Evolutionary conservation across 106 monocot species (phyloP).

Genomic region (Dendrobium officinale): DNA sequence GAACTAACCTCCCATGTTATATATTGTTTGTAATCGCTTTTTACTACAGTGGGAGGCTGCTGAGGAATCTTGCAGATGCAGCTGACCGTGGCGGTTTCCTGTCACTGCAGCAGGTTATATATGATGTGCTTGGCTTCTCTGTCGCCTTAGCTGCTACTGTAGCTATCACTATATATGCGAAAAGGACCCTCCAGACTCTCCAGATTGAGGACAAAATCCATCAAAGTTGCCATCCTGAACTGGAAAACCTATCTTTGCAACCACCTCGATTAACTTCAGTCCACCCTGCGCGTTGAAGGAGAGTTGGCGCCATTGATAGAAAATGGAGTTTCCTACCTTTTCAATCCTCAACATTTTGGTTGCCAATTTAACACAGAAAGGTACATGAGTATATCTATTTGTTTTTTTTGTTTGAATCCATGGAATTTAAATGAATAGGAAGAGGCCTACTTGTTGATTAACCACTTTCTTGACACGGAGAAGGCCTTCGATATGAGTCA

Average conservation of each 20-base stretch:
- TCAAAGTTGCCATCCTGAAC: constrained; percentile 15
- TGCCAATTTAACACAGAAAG: too few relatives aligned
- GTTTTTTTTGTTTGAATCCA: too few relatives aligned
- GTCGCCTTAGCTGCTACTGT: constrained; percentile 49
- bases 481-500: too few relatives aligned
- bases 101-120: constrained; percentile 70
- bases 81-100: constrained; percentile 49
- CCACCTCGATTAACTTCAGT: neutral
- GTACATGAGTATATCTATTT: too few relatives aligned
- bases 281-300: neutral
- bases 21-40: too few relatives aligned
- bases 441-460: too few relatives aligned
- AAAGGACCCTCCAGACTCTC: constrained; percentile 62
- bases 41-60: constrained; percentile 55
- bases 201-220: constrained; percentile 64
- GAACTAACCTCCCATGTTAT: too few relatives aligned
- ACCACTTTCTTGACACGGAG: too few relatives aligned
- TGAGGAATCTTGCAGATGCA: constrained; percentile 63
- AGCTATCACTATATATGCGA: constrained; percentile 83
- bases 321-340: neutral
- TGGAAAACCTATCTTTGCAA: neutral
- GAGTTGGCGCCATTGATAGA: too few relatives aligned
- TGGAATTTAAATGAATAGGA: too few relatives aligned
- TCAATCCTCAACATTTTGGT: neutral
- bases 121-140: constrained; percentile 58